phyloP scores from a whole-genome alignment of 345 rosid genomes.

The Xanthoceras sorbifolium region DNA sequence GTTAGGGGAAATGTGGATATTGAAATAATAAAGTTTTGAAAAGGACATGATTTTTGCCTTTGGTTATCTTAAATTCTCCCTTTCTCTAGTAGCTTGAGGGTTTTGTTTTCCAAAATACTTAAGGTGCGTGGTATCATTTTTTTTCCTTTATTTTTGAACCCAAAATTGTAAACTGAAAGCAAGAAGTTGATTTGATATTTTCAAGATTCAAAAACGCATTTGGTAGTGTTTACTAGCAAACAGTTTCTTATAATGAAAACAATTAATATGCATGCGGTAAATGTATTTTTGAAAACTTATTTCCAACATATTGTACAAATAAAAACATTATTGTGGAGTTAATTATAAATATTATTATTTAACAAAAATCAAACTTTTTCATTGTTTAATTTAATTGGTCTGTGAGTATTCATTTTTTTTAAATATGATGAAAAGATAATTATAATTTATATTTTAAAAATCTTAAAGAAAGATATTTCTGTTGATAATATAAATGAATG shows the following conservation, averaged over 20 bases:
- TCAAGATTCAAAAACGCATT: not conserved
- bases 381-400: too few relatives aligned
- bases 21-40: not conserved
- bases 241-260: not conserved
- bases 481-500: too few relatives aligned
- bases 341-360: too few relatives aligned
- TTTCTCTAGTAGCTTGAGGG: not conserved
- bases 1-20: not conserved
- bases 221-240: not conserved
- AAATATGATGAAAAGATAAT: too few relatives aligned
- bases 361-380: too few relatives aligned
- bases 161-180: not conserved
- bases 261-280: too few relatives aligned
- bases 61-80: not conserved
- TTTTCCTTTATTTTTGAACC: not conserved
- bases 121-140: not conserved
- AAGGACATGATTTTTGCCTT: not conserved
- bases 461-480: not conserved
- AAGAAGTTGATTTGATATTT: not conserved
- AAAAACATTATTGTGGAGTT: too few relatives aligned
- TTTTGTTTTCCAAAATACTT: slow-evolving; percentile 2
- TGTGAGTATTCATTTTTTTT: too few relatives aligned
- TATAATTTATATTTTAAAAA: too few relatives aligned
- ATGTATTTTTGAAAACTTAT: too few relatives aligned
- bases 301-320: too few relatives aligned